Evolutionary conservation across 345 rosid genomes (phyloP).

Genomic region (Eucalyptus rudis): DNA sequence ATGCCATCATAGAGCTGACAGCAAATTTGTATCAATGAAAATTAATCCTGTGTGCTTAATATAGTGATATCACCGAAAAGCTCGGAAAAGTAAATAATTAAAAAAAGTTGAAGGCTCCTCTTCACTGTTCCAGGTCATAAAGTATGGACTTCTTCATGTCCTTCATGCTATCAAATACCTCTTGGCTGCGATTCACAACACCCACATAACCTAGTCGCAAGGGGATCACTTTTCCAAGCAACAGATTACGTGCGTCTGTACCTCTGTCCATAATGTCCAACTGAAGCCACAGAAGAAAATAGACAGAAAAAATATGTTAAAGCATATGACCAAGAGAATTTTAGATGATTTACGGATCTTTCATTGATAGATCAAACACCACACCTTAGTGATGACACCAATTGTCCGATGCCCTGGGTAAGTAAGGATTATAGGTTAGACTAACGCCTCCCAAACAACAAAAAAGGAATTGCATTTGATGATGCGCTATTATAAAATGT

Average conservation of each 20-base stretch:
- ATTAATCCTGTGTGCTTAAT: neutral
- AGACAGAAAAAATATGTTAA: neutral
- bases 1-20: neutral
- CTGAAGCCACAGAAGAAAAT: conserved; percentile 23
- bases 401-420: conserved; percentile 73
- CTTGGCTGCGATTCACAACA: conserved; percentile 91
- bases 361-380: neutral
- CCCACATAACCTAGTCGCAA: conserved; percentile 94
- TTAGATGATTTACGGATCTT: neutral
- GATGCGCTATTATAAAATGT: neutral
- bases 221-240: conserved; percentile 89
- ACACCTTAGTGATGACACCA: conserved; percentile 87
- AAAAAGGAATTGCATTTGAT: neutral
- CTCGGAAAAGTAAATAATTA: neutral
- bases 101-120: neutral
- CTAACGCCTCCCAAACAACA: neutral
- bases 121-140: neutral
- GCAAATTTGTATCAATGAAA: neutral
- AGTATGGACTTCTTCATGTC: neutral
- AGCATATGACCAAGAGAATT: neutral
- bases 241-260: conserved; percentile 80
- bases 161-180: conserved; percentile 29
- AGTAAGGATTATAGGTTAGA: neutral
- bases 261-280: conserved; percentile 99
- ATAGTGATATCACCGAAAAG: neutral